These are phyloP conservation scores for Cryptococcus deneoformans DNA, from an alignment of 1,284 basidiomycete genomes.

Conservation along the genomic window DNA sequence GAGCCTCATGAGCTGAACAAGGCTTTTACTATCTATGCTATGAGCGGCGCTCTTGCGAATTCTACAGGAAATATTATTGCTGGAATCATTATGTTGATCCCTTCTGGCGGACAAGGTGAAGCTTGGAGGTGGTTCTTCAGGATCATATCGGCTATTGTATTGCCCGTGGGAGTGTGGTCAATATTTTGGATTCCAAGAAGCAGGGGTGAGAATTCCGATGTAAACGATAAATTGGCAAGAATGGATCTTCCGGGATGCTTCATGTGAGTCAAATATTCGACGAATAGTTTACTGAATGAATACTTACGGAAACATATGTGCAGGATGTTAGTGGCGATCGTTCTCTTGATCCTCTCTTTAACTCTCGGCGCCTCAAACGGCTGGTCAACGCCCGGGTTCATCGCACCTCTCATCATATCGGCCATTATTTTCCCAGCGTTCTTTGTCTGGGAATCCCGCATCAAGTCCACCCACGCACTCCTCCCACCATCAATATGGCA, in stretches of 20 bases:
- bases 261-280: constrained; percentile 2
- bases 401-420: constrained; percentile 33
- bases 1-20: constrained; percentile 19
- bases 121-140: constrained; percentile 43
- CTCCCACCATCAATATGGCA: constrained; percentile 39
- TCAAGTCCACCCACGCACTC: constrained; percentile 36
- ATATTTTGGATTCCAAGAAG: constrained; percentile 20
- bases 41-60: constrained; percentile 19
- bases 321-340: constrained; percentile 23
- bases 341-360: constrained; percentile 30
- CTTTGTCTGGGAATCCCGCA: constrained; percentile 24
- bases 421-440: constrained; percentile 28
- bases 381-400: constrained; percentile 20
- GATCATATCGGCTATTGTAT: constrained; percentile 31
- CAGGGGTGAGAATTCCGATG: constrained; percentile 10
- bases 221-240: constrained; percentile 18
- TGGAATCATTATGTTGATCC: constrained; percentile 30
- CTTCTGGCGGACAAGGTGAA: constrained; percentile 32
- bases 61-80: constrained; percentile 22
- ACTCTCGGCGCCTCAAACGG: constrained; percentile 33
- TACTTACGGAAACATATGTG: neutral
- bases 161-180: constrained; percentile 15
- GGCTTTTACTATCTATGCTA: constrained; percentile 25
- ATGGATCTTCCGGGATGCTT: constrained; percentile 29
- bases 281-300: neutral